phyloP scores from a whole-genome alignment of 129 eudicot genomes.

The Gnaphalium uliginosum region DNA sequence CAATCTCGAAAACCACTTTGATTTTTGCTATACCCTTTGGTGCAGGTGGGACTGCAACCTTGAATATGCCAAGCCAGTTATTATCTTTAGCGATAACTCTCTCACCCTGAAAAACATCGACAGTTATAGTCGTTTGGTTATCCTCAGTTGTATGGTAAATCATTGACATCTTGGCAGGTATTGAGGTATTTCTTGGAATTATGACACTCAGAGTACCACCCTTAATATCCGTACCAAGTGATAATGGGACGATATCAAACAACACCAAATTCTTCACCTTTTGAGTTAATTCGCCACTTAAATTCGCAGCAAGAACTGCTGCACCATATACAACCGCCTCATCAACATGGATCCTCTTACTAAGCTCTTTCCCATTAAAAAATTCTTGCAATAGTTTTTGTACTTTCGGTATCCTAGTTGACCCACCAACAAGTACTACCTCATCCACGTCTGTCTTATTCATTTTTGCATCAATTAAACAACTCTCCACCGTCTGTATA shows the following conservation, averaged over 20 bases:
- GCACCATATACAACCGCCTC: constrained; percentile 27
- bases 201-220: neutral
- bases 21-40: neutral
- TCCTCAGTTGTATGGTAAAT: neutral
- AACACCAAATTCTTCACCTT: neutral
- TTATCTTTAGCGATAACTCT: neutral
- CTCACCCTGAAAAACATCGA: neutral
- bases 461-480: neutral
- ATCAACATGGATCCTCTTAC: neutral
- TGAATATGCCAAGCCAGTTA: neutral
- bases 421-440: constrained; percentile 22
- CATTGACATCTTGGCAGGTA: neutral
- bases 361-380: neutral
- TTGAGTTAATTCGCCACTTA: neutral
- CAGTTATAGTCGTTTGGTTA: neutral
- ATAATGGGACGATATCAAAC: neutral
- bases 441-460: constrained; percentile 3
- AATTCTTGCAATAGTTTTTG: constrained; percentile 1
- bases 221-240: neutral
- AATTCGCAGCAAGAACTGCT: constrained; percentile 3
- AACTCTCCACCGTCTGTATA: too few relatives aligned
- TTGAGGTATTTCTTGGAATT: constrained; percentile 18
- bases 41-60: neutral
- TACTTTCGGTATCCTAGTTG: constrained; percentile 17
- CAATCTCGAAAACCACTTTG: neutral